Base-by-base conservation (phyloP, 2,329 filamentous ascomycete genomes). In the Colletotrichum liriopes region DNA sequence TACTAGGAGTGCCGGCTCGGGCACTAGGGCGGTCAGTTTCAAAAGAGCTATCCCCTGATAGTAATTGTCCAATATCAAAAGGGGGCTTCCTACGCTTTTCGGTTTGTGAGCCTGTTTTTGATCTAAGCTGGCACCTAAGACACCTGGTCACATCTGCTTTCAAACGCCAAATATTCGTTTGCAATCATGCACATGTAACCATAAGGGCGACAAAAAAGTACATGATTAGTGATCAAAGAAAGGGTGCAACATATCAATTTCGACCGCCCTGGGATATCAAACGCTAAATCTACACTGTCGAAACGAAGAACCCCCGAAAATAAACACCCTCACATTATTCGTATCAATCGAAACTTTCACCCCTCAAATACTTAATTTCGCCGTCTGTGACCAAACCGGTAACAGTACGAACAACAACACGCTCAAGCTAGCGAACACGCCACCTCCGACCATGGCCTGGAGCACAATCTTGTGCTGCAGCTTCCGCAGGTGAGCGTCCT, bases 401-500 rank as follows among this genome's bases (percentile, higher is more conserved):
- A 86, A 61, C 58, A 84, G 83, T 37, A 86, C 79, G 70, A 86
- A 86, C 32, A 85, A 41, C 32, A 83, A 64, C 1, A 83, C 81
- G 3, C 79, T 79, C 14, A 82, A 18, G 6, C 72, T 79, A 1
- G 83, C 80, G 72, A 85, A 84, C 1, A 82, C 26, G 0, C 78
- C 78, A 0, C 84, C 84, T 2, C 81, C 82, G 1, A 79, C 58
- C 66, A 84, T 71, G 60, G 83, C 84, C 77, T 85, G 84, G 3
- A 82, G 51, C 39, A 86, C 82, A 67, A 87, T 85, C 76, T 83
- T 84, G 70, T 81, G 77, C 78, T 87, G 85, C 65, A 87, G 76
- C 29, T 77, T 78, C 61, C 84, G 78, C 73, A 87, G 74, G 56
- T 84, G 79, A 37, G 77, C 74, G 68, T 86, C 85, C 77, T 84